phyloP scores from a whole-genome alignment of 345 rosid species.

The Eucalyptus shirleyi region DNA sequence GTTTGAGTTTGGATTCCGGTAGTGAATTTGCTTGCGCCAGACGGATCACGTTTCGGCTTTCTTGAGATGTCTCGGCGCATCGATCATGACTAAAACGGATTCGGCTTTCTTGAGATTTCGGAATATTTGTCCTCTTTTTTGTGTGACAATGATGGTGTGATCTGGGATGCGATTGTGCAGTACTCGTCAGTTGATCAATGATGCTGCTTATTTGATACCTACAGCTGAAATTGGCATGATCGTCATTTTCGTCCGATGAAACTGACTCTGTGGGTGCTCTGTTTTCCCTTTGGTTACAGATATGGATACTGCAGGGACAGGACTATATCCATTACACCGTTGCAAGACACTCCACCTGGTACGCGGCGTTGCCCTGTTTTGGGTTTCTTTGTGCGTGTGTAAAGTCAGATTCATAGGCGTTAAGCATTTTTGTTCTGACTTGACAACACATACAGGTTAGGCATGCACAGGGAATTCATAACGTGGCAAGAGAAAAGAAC shows the following conservation, averaged over 20 bases:
- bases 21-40: background rate
- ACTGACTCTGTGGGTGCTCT: background rate
- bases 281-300: background rate
- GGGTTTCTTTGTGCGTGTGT: background rate
- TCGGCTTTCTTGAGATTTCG: background rate
- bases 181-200: background rate
- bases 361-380: background rate
- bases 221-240: background rate
- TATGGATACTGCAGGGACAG: conserved; percentile 33
- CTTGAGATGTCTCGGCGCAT: background rate
- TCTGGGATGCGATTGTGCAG: background rate
- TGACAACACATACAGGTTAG: conserved; percentile 35
- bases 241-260: background rate
- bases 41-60: background rate
- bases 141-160: background rate
- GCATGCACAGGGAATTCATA: conserved; percentile 90
- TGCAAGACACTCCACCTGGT: conserved; percentile 78
- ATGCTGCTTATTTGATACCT: background rate
- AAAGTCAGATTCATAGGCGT: background rate
- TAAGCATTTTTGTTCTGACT: background rate
- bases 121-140: background rate
- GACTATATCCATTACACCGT: conserved; percentile 55
- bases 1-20: background rate
- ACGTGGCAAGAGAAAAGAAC: conserved; percentile 60
- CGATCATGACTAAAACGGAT: background rate